These are phyloP conservation scores for Aspergillus coremiiformis DNA, from an alignment of 495 filamentous ascomycete genomes.

Conservation along the genomic window DNA sequence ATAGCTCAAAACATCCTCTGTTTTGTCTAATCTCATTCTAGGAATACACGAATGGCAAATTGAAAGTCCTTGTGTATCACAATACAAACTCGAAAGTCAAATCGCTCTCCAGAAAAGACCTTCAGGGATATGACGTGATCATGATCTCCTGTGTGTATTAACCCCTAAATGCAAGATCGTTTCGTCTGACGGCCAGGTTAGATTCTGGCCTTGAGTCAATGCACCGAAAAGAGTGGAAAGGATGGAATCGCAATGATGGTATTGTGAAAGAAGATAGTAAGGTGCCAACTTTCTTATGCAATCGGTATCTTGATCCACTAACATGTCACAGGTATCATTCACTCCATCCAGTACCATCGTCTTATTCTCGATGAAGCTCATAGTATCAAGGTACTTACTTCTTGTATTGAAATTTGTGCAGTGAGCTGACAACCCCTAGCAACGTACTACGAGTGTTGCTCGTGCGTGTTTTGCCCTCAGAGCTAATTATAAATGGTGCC, in stretches of 20 bases:
- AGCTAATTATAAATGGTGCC: slow-evolving; percentile 84
- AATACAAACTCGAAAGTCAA: slow-evolving; percentile 79
- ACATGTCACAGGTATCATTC: slow-evolving; percentile 49
- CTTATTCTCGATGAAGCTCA: slow-evolving; percentile 95
- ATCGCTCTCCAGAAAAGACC: slow-evolving; percentile 58
- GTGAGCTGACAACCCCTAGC: slow-evolving; percentile 34
- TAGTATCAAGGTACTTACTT: slow-evolving; percentile 67
- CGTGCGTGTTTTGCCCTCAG: slow-evolving; percentile 87
- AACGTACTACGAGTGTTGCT: slow-evolving; percentile 79
- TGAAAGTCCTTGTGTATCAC: slow-evolving; percentile 85
- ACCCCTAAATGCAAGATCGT: neutral
- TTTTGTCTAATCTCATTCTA: slow-evolving; percentile 7
- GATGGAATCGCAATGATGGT: slow-evolving; percentile 70
- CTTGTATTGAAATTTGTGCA: neutral
- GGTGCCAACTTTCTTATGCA: neutral
- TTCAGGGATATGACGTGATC: slow-evolving; percentile 81
- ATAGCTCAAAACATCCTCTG: too few relatives aligned
- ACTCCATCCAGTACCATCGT: slow-evolving; percentile 80
- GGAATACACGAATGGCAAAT: slow-evolving; percentile 79
- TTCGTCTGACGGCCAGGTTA: slow-evolving; percentile 17
- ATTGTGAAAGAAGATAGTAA: slow-evolving; percentile 72
- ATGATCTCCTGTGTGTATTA: slow-evolving; percentile 68
- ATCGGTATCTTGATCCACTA: neutral
- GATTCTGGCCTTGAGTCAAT: slow-evolving; percentile 86
- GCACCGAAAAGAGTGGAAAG: slow-evolving; percentile 86